Base-by-base conservation (phyloP, 2,329 filamentous ascomycete genomes). In the Xylariales sp. region DNA sequence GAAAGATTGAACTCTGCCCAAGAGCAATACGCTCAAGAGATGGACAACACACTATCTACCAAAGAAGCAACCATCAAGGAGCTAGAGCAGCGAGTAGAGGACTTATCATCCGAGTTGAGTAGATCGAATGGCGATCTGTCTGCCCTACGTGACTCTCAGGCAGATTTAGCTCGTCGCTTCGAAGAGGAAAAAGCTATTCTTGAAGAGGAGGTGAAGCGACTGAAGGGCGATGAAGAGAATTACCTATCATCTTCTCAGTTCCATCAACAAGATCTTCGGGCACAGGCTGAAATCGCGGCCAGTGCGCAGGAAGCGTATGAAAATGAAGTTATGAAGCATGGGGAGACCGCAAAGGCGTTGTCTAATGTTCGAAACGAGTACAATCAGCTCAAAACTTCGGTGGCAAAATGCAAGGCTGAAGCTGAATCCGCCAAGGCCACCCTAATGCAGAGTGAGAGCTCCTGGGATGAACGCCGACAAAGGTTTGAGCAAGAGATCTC, bases 291-390 rank as follows among this genome's bases (percentile, higher is more conserved):
- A 52, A 98, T 99, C 75, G 94, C 96, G 2, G 90, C 93, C 61
- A 92, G 93, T 78, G 94, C 96, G 3, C 96, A 99, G 78, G 91
- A 97, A 77, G 94, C 96, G 73, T 99, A 99, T 77, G 97, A 99
- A 79, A 90, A 90, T 70, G 96, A 99, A 79, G 86, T 99, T 10
- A 88, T 97, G 75, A 97, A 96, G 82, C 96, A 99, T 80, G 95
- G 94, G 1, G 93, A 97, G 72, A 96, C 95, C n/a, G 93, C 95
- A 12, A 94, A 94, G 80, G 88, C 89, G 43, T 85, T 97, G 14
- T 93, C 97, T 73, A 86, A 86, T 61, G 84, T 97, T 56, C 92
- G 96, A 59, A 84, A 85, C 3, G 93, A 98, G 71, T 88, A 92
- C 79, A 96, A 97, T 75, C 85, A 93, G 73, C 81, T 98, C 69